phyloP scores from a whole-genome alignment of 2,329 filamentous ascomycete genomes.

The Graphiopsis chlorocephala region DNA sequence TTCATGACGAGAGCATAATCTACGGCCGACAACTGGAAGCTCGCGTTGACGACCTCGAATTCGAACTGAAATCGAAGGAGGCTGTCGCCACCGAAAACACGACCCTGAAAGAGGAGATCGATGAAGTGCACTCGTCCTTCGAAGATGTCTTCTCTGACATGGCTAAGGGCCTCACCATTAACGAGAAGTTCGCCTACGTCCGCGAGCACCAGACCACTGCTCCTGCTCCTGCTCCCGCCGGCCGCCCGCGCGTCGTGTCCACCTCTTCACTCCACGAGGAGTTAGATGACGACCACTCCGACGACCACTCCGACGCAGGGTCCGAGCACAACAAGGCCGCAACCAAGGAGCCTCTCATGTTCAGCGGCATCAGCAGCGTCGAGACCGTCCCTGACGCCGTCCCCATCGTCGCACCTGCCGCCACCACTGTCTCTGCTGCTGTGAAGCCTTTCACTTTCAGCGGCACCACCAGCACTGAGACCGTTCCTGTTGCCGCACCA shows the following conservation, averaged over 20 bases:
- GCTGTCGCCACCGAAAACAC: background rate
- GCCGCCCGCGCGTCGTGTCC: background rate
- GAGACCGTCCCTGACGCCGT: background rate
- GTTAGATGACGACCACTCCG: background rate
- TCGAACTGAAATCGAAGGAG: background rate
- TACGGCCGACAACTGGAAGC: background rate
- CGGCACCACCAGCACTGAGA: background rate
- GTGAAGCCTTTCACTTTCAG: background rate
- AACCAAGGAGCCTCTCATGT: background rate
- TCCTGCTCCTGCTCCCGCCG: background rate
- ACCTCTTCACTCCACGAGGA: constrained; percentile 2
- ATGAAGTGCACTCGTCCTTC: background rate
- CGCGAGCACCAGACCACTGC: constrained; percentile 4
- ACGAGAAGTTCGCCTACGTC: constrained; percentile 8
- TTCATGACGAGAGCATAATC: background rate
- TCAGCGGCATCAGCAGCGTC: background rate
- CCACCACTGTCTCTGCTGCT: background rate
- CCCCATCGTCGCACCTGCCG: background rate
- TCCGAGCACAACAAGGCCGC: background rate
- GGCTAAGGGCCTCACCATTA: constrained; percentile 9
- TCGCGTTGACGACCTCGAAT: background rate
- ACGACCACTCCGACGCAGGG: background rate
- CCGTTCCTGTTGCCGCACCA: background rate
- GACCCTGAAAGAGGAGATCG: background rate
- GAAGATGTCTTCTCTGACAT: constrained; percentile 1